Evolutionary conservation across 1,139 yeast species (phyloP), one percentile per base, ranked within the genome.

Genomic region (Scheffersomyces insectosa): DNA sequence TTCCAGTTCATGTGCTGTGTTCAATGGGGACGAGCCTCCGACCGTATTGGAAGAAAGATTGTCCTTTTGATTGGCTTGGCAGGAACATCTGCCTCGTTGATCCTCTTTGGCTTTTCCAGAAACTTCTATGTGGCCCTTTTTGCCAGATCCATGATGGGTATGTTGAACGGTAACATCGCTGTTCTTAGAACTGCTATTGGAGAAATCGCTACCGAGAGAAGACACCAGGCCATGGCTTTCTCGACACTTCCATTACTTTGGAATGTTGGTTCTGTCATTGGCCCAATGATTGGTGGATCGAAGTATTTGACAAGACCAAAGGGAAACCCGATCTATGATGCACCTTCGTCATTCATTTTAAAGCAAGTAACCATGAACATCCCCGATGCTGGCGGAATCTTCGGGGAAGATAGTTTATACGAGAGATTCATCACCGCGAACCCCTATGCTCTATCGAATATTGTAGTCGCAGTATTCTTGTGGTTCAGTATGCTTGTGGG

Each of bases 361-460:
- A 33, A 12, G 28, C 34, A 14, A 8, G 29, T 27, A 11, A 35
- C 38, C 10, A 25, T 27, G 16, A 12, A 28, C 5, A 13, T 35
- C 7, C 30, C 23, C 4, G 28, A 28, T 8, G 11, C 30, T 5
- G 10, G n/a, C 3, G 38, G 25, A 28, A 36, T 11, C 13, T 20
- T 29, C n/a, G 41, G 28, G 3, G 29, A 30, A 28, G 37, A 33
- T 13, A 31, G 38, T 13, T 15, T 48, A 16, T 42, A 51, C 50
- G 58, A 65, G 14, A 43, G 42, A 10, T 59, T 79, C 44, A 66
- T 77, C 28, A 57, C 65, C 15, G 60, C 57, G 34, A 70, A 72
- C 55, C 88, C 88, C 0, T 83, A 80, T 54, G 81, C 85, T 1
- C 62, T 82, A 48, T 82, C 86, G 4, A 83, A 82, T 55, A 54